Evolutionary conservation across 2,329 filamentous ascomycete genomes (phyloP).

Genomic region (Xylariaceae sp.): DNA sequence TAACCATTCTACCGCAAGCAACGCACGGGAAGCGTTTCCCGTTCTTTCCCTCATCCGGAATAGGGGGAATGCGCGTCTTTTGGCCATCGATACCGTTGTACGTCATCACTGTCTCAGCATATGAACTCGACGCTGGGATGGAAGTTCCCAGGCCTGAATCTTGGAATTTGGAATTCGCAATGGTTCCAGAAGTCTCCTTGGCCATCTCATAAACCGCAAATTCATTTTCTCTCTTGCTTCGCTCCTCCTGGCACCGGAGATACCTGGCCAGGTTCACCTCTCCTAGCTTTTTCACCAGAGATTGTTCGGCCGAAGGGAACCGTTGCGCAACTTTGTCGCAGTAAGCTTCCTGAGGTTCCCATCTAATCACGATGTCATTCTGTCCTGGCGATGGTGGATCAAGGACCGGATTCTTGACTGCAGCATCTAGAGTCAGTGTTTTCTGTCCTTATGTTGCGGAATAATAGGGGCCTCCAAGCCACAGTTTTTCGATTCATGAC

Average conservation of each 20-base stretch:
- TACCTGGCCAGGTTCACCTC: background rate
- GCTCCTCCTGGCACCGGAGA: background rate
- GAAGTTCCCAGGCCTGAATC: conserved; percentile 1
- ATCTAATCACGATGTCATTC: background rate
- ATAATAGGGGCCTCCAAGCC: background rate
- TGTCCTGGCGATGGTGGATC: background rate
- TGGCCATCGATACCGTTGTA: background rate
- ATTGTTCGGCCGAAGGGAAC: background rate
- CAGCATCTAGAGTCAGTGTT: background rate
- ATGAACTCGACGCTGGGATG: background rate
- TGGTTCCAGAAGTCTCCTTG: background rate
- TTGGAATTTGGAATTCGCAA: background rate
- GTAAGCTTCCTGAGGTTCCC: background rate
- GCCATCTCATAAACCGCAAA: background rate
- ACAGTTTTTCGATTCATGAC: too few relatives aligned
- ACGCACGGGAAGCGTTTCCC: conserved; percentile 4
- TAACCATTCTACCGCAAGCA: conserved; percentile 3
- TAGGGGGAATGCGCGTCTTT: conserved; percentile 2
- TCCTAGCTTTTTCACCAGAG: background rate
- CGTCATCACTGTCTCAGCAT: conserved; percentile 2
- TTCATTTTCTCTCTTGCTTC: background rate
- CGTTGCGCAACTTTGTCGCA: background rate
- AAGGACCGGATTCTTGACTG: background rate
- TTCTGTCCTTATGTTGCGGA: background rate
- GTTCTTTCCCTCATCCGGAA: background rate